phyloP scores from a whole-genome alignment of 2,329 filamentous ascomycete genomes.

The Venturia aucupariae region DNA sequence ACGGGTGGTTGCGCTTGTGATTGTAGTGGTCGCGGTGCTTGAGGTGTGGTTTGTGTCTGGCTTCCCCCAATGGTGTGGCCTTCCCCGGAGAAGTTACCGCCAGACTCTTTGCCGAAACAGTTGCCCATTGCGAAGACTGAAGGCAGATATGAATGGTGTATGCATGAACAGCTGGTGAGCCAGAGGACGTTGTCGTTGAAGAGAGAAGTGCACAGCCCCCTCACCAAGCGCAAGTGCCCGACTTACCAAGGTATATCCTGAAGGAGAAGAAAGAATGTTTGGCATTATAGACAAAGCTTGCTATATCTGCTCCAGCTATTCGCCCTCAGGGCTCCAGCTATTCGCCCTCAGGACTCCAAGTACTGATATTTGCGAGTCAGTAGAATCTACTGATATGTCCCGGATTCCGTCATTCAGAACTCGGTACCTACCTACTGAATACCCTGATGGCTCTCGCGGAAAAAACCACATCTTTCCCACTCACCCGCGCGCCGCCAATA shows the following conservation, averaged over 20 bases:
- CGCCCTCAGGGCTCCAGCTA: too few species aligned
- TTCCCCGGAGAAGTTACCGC: constrained; percentile 10
- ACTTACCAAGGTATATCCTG: background rate
- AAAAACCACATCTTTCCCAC: background rate
- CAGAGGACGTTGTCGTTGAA: background rate
- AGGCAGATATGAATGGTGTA: background rate
- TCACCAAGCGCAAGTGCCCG: background rate
- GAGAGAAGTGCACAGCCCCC: background rate
- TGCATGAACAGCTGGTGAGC: background rate
- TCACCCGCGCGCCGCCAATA: background rate
- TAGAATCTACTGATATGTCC: too few species aligned
- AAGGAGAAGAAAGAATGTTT: background rate
- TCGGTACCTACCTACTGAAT: too few species aligned
- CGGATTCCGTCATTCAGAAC: background rate
- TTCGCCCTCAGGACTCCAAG: too few species aligned
- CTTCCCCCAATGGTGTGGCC: constrained; percentile 9
- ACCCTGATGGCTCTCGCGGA: background rate
- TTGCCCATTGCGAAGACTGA: constrained; percentile 6
- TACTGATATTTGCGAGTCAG: too few species aligned
- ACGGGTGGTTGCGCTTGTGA: constrained; percentile 14
- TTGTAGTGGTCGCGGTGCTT: background rate
- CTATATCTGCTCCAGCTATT: too few species aligned
- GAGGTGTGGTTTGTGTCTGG: background rate
- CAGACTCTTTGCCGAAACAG: constrained; percentile 10
- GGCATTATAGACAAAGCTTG: background rate